Percentiles rank a stretch among this genome's conserved stretches.
Conservation (phyloP, 2,329 filamentous ascomycete genomes). For the Chaetomium sp. region DNA sequence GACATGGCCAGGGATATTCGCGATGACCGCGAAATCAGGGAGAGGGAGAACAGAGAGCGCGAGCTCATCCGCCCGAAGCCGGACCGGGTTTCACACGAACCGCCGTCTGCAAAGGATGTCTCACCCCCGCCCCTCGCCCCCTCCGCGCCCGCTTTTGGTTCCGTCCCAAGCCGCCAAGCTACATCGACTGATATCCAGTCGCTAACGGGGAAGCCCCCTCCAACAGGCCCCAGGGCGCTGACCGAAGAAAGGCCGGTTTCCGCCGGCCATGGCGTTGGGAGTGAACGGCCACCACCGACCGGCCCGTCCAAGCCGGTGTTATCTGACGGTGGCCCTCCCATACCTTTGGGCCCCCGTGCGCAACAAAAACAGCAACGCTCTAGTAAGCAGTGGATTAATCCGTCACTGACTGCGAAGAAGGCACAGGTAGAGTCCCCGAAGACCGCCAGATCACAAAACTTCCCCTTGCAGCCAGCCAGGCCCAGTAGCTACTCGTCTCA, state of each 20-base stretch:
- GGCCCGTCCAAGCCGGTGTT: conserved; percentile 50
- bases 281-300: conserved; percentile 45
- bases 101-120: conserved; percentile 52
- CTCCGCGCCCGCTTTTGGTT: conserved; percentile 60
- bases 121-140: conserved; percentile 61
- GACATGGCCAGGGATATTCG: conserved; percentile 45
- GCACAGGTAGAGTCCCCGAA: conserved; percentile 54
- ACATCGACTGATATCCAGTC: conserved; percentile 43
- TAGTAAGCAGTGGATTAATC: conserved; percentile 64
- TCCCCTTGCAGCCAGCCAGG: conserved; percentile 46
- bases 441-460: conserved; percentile 52
- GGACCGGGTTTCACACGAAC: conserved; percentile 55
- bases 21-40: conserved; percentile 55
- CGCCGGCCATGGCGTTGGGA: conserved; percentile 43
- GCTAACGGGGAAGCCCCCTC: conserved; percentile 51
- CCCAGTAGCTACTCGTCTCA: conserved; percentile 42
- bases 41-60: conserved; percentile 39
- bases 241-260: conserved; percentile 53
- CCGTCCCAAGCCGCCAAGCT: conserved; percentile 52
- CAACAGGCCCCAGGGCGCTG: conserved; percentile 56
- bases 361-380: conserved; percentile 54
- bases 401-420: conserved; percentile 50
- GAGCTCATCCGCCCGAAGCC: conserved; percentile 53
- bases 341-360: conserved; percentile 57
- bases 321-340: conserved; percentile 49